A percentile compares a stretch with the other conserved stretches of the same genome.
These are phyloP conservation scores for Aspergillus ellipticus DNA, from an alignment of 495 filamentous ascomycete genomes.

Conservation along the genomic window DNA sequence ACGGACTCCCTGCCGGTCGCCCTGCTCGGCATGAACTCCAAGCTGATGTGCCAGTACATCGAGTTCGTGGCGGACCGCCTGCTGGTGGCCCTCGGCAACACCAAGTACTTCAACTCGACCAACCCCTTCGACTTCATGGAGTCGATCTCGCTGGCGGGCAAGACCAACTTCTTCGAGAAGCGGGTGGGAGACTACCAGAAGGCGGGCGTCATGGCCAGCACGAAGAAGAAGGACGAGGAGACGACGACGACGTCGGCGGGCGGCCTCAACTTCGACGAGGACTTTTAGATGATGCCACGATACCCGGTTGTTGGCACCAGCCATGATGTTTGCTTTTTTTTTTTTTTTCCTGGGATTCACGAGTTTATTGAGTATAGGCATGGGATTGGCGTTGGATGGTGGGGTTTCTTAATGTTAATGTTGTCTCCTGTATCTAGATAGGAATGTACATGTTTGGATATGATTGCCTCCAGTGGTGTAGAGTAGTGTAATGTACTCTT, in stretches of 20 bases:
- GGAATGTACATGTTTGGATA: constrained; percentile 5
- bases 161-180: constrained; percentile 99
- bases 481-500: not conserved
- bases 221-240: constrained; percentile 71
- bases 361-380: constrained; percentile 34
- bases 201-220: constrained; percentile 95
- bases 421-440: constrained; percentile 8
- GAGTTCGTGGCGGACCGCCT: constrained; percentile 98
- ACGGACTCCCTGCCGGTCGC: constrained; percentile 89
- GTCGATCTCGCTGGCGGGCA: constrained; percentile 95
- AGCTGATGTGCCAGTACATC: constrained; percentile 98
- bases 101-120: constrained; percentile 84
- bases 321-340: constrained; percentile 22
- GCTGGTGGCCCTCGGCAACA: constrained; percentile 84
- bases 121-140: constrained; percentile 99
- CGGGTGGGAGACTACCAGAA: constrained; percentile 99
- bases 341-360: constrained; percentile 21
- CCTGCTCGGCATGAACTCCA: constrained; percentile 95
- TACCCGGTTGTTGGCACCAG: constrained; percentile 22
- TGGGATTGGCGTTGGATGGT: constrained; percentile 37
- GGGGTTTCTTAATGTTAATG: constrained; percentile 20
- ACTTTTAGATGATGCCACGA: constrained; percentile 65
- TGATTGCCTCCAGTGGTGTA: not conserved
- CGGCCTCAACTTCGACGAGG: constrained; percentile 92
- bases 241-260: constrained; percentile 57